Base-by-base conservation (phyloP, 352 stramenopile species). In the Phytophthora vignae region DNA sequence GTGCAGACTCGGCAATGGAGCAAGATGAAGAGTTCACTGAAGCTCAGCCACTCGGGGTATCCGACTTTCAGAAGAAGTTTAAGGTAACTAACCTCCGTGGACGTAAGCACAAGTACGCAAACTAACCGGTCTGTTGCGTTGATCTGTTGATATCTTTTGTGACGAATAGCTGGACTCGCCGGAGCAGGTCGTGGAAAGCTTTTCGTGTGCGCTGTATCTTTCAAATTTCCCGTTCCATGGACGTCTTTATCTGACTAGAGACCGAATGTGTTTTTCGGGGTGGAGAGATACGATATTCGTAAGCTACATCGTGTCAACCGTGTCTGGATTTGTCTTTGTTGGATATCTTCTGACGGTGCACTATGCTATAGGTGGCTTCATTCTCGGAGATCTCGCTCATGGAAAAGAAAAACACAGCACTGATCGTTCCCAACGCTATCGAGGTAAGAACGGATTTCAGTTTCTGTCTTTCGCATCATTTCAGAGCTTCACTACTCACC, bases 351-450 rank as follows among this genome's bases (percentile, higher is more conserved):
- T 46, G 40, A 48, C 7, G 17, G 14, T 15, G 40, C 21, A 10
- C n/a, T 15, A 21, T 49, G 15, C 15, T 64, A n/a, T 56, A 95
- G 87, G 86, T 95, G 33, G 66, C 83, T n/a, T 87, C 79, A 6
- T 92, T 91, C 44, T 77, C 85, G n/a, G 84, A 95, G 14, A 93
- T 96, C 59, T 72, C 71, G 22, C 49, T 60, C 25, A 84, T 96
- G 64, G 90, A 94, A 65, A 95, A 95, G 65, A 96, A 96, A 55
- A 94, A 95, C 50, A 92, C 88, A 2, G 88, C 90, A 8, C 65
- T 96, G 25, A 93, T 96, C 60, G 90, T 95, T 8, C 90, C 90
- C 3, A 96, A 96, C 46, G 90, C 86, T 14, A 92, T 95, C 36
- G 90, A 96, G 86, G 86, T 96, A 65, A 38, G 72, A 48, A 11